Evolutionary conservation across 2,329 filamentous ascomycete genomes (phyloP), one percentile per base, ranked within the genome.

Genomic region (Aspergillus hiratsukae): DNA sequence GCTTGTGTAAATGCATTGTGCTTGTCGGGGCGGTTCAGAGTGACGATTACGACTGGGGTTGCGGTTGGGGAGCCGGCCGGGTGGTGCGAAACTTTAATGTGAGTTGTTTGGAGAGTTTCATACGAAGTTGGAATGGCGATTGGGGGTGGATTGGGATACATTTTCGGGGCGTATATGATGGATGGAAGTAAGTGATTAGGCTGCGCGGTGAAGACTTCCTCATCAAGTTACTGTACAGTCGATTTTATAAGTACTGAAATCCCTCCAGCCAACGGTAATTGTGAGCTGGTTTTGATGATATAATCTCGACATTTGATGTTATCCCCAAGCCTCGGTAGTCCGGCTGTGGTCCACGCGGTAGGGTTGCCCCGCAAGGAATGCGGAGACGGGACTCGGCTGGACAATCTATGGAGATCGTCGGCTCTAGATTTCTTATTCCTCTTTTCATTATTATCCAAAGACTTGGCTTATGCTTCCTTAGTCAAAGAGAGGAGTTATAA

Each of bases 1-100:
- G 69, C 67, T 54, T 76, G 73, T 1, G 81, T 84, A 56, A 86
- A 78, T 9, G 83, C 82, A 74, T 86, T 86, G 54, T 81, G 76
- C 67, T 85, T 84, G 48, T 76, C 73, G 1, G 81, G 82, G 2
- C 83, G 76, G 69, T 83, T 81, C 58, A 84, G 69, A 14, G 78
- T 76, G 55, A 85, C 64, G 28, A 83, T 65, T 31, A 79, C 73
- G 27, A 83, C 74, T 0, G 69, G 66, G 1, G 73, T 75, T 14
- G 82, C 80, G 2, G 79, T 74, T 10, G 80, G 69, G 0, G 86
- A 83, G 27, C 67, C 71, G 0, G 63, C 63, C 5, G 74, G 75
- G 43, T 76, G 67, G 53, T 77, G 72, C 5, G 69, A 69, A 57
- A 76, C 35, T 45, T 66, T 68, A 61, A 76, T 69, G 53, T 75